Base-by-base conservation (phyloP, 805 yeast species). In the Torulaspora indica region DNA sequence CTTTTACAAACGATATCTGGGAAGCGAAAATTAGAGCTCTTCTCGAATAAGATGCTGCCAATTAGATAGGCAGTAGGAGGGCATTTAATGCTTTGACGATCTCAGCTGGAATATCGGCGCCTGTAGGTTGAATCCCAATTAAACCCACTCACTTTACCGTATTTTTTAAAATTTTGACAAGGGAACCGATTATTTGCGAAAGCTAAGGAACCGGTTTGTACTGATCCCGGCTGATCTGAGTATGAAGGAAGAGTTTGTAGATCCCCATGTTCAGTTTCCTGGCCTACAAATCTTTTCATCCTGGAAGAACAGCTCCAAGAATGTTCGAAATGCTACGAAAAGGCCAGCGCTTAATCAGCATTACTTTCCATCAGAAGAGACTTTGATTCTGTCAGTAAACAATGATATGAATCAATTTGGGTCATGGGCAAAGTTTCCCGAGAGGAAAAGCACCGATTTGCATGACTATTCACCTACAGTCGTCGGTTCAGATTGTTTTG, bases 401-500 rank as follows among this genome's bases (percentile, higher is more conserved):
- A 17, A 13, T 18, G 47, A 43, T 23, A 29, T 17, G 14, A 20
- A 24, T 7, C 29, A 31, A 10, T 24, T 38, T 20, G 27, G 31
- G 18, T 32, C 40, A 5, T 43, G 43, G 47, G 22, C 13, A 9
- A 43, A 39, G 18, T 22, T 43, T 5, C 17, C 47, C 12, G 47
- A 43, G 9, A 43, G 43, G 18, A 38, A 13, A n/a, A 38, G 38
- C n/a, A 17, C 28, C 8, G 49, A 46, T 4, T 40, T 58, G 13
- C 47, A 57, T 40, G 66, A 57, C 28, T 52, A 48, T 27, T 58
- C 67, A 1, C 65, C 64, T 5, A 57, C 61, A 2, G 51, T 58
- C 8, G 58, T 54, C 0, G 47, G 49, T n/a, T 49, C 42, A 1
- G 56, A 49, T 17, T 28, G 35, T 13, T 58, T 54, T 38, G 47